Base-by-base conservation (phyloP, 768 basidiomycete species). In the Phlegmacium glaucopus region DNA sequence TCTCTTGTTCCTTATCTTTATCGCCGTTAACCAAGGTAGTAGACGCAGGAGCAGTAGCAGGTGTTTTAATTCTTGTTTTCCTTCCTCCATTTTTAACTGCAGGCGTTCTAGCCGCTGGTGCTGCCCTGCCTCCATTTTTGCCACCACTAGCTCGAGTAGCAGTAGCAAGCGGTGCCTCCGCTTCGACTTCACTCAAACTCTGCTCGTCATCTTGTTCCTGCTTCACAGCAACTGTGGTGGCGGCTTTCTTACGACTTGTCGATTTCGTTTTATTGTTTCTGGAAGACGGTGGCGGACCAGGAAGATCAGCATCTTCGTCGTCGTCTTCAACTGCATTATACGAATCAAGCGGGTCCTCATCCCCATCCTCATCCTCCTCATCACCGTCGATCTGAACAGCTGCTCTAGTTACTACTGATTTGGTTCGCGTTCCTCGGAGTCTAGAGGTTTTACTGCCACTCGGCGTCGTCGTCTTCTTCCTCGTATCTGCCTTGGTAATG, bases 1-100 rank as follows among this genome's bases (percentile, higher is more conserved):
- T n/a, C n/a, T n/a, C 53, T 73, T 71, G 39, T 72, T n/a, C n/a
- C n/a, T n/a, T n/a, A n/a, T n/a, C 60, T 2, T 57, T 55, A 8
- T 50, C 56, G 11, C 58, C 6, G n/a, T 18, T 44, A 35, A 28
- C 53, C 13, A 60, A 51, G 27, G 55, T n/a, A 28, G 60, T 60
- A 15, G 22, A 22, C 22, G 63, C 55, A 4, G 66, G 62, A 13
- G 62, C 65, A 17, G 61, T 64, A 9, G 61, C 60, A 7, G 67
- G 64, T 1, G 61, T 64, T 56, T 61, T 68, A 52, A 52, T 58
- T 17, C 44, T 44, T 22, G 51, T 41, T 22, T 54, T 53, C 13
- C 58, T 42, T 47, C 11, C 32, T 34, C 32, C 32, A 11, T 2
- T 3, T 34, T 34, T 34, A 11, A 4, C 11, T 6, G 32, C 32